Evolutionary conservation across 2,329 filamentous ascomycete genomes (phyloP), one percentile per base, ranked within the genome.

Genomic region (Aspergillus jensenii): DNA sequence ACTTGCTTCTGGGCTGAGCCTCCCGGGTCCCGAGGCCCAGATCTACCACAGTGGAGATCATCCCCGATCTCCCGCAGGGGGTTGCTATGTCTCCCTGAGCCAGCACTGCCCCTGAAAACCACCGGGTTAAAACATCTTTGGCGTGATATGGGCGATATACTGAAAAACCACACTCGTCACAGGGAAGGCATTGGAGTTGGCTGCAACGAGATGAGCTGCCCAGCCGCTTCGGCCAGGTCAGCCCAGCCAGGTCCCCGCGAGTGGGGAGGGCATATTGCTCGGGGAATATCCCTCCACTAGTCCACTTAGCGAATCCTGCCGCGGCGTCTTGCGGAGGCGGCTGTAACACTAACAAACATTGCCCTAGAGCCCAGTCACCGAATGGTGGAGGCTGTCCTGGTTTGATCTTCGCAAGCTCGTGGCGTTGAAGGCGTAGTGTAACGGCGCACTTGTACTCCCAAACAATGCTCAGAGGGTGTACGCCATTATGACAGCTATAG

Each of bases 391-490:
- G 12, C 35, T 14, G 35, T 6, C 31, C 21, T 37, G 17, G 31
- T 27, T 19, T 46, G 39, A 52, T 52, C 35, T 7, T 37, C 31
- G 39, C 23, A n/a, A 11, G 27, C n/a, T 11, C 39, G 23, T 52
- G 39, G 39, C 23, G n/a, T 52, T 33, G 49, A 31, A 14, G 12
- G 35, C 27, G 35, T 21, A 6, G 49, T 43, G 49, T 52, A 44
- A 52, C 49, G 14, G n/a, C 35, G 25, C 49, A 52, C 49, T 52
- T 52, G 39, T 52, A 9, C 17, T n/a, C 25, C n/a, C n/a, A 35
- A 27, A 14, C 40, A 43, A 33, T n/a, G 25, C 5, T 31, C 9
- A 14, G 46, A 21, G 27, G 9, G 6, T 31, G 9, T 31, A 31
- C 3, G 27, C 27, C 9, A 31, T 11, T 31, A 31, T 31, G 9